Evolutionary conservation across 2,329 filamentous ascomycete genomes (phyloP).

Genomic region (Ophiostoma pallidulum): DNA sequence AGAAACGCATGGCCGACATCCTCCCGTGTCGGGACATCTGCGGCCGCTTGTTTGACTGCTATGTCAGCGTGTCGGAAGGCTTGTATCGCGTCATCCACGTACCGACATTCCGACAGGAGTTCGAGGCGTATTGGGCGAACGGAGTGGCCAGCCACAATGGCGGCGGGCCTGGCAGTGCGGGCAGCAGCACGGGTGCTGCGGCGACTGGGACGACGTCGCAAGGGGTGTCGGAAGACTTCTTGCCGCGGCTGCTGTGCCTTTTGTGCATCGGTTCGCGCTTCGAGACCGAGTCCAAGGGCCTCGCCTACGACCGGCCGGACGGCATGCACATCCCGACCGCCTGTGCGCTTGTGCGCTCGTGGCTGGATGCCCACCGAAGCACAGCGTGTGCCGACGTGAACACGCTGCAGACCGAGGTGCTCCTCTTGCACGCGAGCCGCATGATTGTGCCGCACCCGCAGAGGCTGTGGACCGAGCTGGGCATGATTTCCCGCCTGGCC

Average conservation of each 20-base stretch:
- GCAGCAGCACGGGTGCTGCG: too few species aligned
- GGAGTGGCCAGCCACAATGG: not conserved
- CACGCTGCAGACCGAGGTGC: slow-evolving; percentile 44
- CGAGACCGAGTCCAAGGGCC: slow-evolving; percentile 39
- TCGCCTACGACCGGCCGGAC: slow-evolving; percentile 41
- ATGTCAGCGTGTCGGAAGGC: slow-evolving; percentile 41
- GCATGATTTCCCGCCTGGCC: slow-evolving; percentile 45
- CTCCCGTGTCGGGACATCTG: slow-evolving; percentile 40
- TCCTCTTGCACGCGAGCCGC: slow-evolving; percentile 43
- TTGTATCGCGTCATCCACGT: slow-evolving; percentile 45
- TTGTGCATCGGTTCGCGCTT: slow-evolving; percentile 46
- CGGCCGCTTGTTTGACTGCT: slow-evolving; percentile 40
- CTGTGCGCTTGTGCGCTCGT: slow-evolving; percentile 43
- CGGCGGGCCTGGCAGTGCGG: not conserved
- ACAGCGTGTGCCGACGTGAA: slow-evolving; percentile 44
- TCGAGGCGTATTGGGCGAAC: slow-evolving; percentile 41
- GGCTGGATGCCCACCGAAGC: slow-evolving; percentile 42
- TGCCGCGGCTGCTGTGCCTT: slow-evolving; percentile 44
- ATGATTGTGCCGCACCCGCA: slow-evolving; percentile 40
- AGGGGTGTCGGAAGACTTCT: slow-evolving; percentile 31
- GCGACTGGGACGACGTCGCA: slow-evolving; percentile 27
- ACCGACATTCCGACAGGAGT: slow-evolving; percentile 41
- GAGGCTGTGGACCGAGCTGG: slow-evolving; percentile 46
- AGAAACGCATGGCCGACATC: slow-evolving; percentile 49
- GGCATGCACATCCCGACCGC: slow-evolving; percentile 49